Conservation (phyloP, 805 yeast genomes). For the Teunomyces lycoperdinae region DNA sequence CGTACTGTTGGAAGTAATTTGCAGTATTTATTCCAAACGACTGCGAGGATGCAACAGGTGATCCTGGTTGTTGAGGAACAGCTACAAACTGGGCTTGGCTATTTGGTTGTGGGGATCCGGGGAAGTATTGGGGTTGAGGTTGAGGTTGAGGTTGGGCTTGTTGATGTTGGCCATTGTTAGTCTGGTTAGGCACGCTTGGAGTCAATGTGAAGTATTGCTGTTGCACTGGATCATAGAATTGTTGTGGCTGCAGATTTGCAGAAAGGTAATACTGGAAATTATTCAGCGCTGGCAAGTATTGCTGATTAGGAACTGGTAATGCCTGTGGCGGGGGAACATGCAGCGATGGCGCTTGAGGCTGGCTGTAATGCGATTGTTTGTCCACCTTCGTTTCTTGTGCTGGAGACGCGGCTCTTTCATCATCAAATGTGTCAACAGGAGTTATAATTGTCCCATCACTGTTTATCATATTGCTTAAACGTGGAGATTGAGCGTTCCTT, state of each 20-base stretch:
- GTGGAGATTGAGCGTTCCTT: slow-evolving; percentile 33
- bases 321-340: slow-evolving; percentile 4
- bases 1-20: slow-evolving; percentile 16
- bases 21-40: slow-evolving; percentile 14
- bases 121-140: slow-evolving; percentile 39
- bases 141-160: slow-evolving; percentile 25
- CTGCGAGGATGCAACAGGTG: slow-evolving; percentile 6
- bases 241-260: slow-evolving; percentile 33
- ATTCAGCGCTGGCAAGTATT: slow-evolving; percentile 6
- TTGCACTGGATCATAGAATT: slow-evolving; percentile 43
- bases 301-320: slow-evolving; percentile 5
- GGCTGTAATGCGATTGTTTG: background rate
- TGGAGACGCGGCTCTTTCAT: background rate
- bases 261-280: slow-evolving; percentile 14
- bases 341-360: background rate
- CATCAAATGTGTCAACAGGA: slow-evolving; percentile 29
- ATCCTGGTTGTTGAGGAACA: slow-evolving; percentile 6
- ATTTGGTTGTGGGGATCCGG: slow-evolving; percentile 28
- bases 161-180: slow-evolving; percentile 3
- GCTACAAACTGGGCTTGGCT: slow-evolving; percentile 10
- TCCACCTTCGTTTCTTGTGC: background rate
- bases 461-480: slow-evolving; percentile 39
- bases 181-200: slow-evolving; percentile 29
- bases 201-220: slow-evolving; percentile 42
- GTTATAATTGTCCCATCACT: slow-evolving; percentile 46